Evolutionary conservation across 2,329 filamentous ascomycete genomes (phyloP).

Genomic region (Aspergillus sp.): DNA sequence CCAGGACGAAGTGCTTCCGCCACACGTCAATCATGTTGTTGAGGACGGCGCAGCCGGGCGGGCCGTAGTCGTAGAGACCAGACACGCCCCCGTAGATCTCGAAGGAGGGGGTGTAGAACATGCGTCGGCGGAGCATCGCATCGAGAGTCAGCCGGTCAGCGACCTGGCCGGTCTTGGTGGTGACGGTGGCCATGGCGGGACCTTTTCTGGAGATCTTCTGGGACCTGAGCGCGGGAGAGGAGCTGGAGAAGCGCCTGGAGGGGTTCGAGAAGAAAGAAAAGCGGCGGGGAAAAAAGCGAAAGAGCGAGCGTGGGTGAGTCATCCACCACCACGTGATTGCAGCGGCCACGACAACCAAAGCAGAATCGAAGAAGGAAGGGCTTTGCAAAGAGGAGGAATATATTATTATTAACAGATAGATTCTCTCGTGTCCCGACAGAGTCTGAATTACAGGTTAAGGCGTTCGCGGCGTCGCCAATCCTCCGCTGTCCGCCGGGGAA

Average conservation of each 20-base stretch:
- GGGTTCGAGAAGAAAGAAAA: conserved; percentile 18
- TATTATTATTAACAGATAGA: no score
- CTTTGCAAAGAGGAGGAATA: conserved; percentile 6
- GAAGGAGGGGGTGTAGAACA: conserved; percentile 93
- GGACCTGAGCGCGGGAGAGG: conserved; percentile 23
- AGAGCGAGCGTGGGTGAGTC: conserved; percentile 27
- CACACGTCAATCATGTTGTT: conserved; percentile 80
- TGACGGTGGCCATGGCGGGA: conserved; percentile 50
- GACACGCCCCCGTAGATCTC: conserved; percentile 88
- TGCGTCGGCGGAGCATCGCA: conserved; percentile 71
- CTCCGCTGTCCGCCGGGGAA: conserved; percentile 10
- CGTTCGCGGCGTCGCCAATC: conserved; percentile 1
- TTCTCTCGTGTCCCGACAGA: no score
- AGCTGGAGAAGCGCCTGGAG: conserved; percentile 34
- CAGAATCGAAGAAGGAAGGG: conserved; percentile 8
- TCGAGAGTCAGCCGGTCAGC: conserved; percentile 77
- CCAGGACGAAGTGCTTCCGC: conserved; percentile 87
- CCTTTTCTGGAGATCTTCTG: conserved; percentile 23
- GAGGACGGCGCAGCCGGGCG: conserved; percentile 76
- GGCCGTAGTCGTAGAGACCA: conserved; percentile 89
- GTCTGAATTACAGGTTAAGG: no score
- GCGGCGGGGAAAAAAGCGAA: conserved; percentile 28
- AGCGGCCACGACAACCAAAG: conserved; percentile 7
- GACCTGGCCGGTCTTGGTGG: conserved; percentile 79
- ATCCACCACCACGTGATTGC: conserved; percentile 25